Percentiles rank a stretch among this genome's conserved stretches.
Evolutionary conservation across 2,329 filamentous ascomycete genomes (phyloP).

Genomic region (Arthrobotrys pseudoclavata): DNA sequence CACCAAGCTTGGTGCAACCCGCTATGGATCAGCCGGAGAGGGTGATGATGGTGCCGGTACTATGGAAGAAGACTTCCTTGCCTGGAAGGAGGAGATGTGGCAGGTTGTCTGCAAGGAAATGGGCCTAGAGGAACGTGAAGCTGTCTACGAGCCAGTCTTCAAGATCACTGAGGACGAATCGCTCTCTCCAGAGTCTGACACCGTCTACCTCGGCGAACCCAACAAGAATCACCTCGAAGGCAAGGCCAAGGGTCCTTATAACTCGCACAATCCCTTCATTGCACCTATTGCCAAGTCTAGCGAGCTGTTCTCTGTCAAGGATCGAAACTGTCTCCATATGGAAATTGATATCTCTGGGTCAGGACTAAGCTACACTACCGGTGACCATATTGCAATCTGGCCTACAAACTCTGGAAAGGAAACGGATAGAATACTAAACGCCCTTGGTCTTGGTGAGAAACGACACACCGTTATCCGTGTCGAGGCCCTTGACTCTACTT

Average conservation of each 20-base stretch:
- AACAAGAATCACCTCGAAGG: slow-evolving; percentile 96
- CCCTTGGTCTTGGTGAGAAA: slow-evolving; percentile 82
- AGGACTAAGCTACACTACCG: slow-evolving; percentile 92
- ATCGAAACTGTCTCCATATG: slow-evolving; percentile 95
- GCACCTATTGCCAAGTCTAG: slow-evolving; percentile 91
- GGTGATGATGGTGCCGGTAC: slow-evolving; percentile 98
- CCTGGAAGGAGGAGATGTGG: slow-evolving; percentile 99
- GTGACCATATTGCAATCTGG: slow-evolving; percentile 97
- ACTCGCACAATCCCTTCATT: slow-evolving; percentile 96
- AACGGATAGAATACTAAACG: slow-evolving; percentile 87
- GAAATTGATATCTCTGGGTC: slow-evolving; percentile 92
- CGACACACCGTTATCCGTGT: slow-evolving; percentile 85
- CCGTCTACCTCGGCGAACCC: slow-evolving; percentile 94
- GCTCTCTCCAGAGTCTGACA: slow-evolving; percentile 79
- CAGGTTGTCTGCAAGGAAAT: slow-evolving; percentile 83
- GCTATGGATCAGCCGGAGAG: slow-evolving; percentile 90
- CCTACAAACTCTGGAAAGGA: slow-evolving; percentile 93
- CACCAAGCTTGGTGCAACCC: slow-evolving; percentile 82
- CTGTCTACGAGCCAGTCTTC: slow-evolving; percentile 94
- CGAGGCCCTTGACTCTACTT: slow-evolving; percentile 92
- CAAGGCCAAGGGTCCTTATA: slow-evolving; percentile 86
- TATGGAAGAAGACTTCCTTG: slow-evolving; percentile 99
- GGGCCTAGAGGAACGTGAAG: slow-evolving; percentile 92
- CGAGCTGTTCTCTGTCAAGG: slow-evolving; percentile 89
- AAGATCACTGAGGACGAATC: slow-evolving; percentile 81